Evolutionary conservation across 306 rosid species (phyloP), one percentile per base, ranked within the genome.

Genomic region (Dalbergia cultrata): DNA sequence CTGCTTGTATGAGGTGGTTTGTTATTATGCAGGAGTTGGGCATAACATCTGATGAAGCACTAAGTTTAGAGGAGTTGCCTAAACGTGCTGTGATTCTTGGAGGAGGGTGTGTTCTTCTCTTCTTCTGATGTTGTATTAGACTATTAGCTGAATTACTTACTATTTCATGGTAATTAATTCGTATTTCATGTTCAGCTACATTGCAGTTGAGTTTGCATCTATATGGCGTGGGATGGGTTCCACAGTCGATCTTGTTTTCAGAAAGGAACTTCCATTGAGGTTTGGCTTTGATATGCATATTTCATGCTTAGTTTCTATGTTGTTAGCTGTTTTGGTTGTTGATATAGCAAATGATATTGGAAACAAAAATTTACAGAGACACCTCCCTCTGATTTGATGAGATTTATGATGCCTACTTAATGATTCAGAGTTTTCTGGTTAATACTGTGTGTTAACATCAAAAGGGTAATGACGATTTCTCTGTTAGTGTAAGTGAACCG

Each of bases 211-310:
- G 75, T 95, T 95, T 81, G 99, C 98, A 87, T 89, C 98, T 18
- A 95, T 93, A 80, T 95, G 99, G 99, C 89, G 89, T 43, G 99
- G 99, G 74, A 90, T 95, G 98, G 99, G 99, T 75, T 85, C 86
- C 62, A 71, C 85, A 26, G 99, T 95, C 69, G 75, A 95, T 80
- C 83, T 95, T 18, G 89, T 86, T 76, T 93, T 89, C 89, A 91
- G 98, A 86, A 93, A 75, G 88, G 98, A 95, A 85, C 97, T 95
- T 83, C 99, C 98, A 14, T 78, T 95, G 67, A 91, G 99, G 99
- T 95, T 79, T 75, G 81, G 47, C 33, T 67, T 62, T 79, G 21
- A 50, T 21, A 78, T 77, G 49, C 49, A 43, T 26, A 31, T 16
- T 71, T 49, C 68, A 9, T 12, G 68, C 37, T 81, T 53, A 52